Percentiles rank a stretch among this genome's conserved stretches.
Evolutionary conservation across 805 yeast species (phyloP).

Genomic region (Priceomyces melissophilus): DNA sequence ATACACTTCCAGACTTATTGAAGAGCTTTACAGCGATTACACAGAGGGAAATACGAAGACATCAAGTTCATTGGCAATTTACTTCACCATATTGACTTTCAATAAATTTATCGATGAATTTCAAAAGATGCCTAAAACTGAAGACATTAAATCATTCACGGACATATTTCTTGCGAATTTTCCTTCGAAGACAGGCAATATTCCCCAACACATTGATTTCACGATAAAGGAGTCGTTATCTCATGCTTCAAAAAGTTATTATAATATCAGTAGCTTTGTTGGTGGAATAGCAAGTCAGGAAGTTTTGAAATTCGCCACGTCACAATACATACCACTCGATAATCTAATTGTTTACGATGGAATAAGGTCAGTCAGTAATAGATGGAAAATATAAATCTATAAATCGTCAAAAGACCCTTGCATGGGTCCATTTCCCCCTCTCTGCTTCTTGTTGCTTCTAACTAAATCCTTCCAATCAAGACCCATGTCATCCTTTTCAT

Average conservation of each 20-base stretch:
- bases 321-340: slow-evolving; percentile 77
- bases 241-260: slow-evolving; percentile 44
- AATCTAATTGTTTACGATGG: slow-evolving; percentile 76
- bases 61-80: slow-evolving; percentile 27
- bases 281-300: slow-evolving; percentile 92
- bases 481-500: slow-evolving; percentile 41
- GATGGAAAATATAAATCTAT: slow-evolving; percentile 28
- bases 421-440: slow-evolving; percentile 29
- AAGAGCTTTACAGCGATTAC: slow-evolving; percentile 10
- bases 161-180: slow-evolving; percentile 15
- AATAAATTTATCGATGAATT: slow-evolving; percentile 16
- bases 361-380: slow-evolving; percentile 46
- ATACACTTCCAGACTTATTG: slow-evolving; percentile 12
- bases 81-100: slow-evolving; percentile 41
- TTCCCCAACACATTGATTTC: slow-evolving; percentile 12
- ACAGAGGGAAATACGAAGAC: slow-evolving; percentile 13
- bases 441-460: slow-evolving; percentile 58
- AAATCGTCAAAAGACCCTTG: slow-evolving; percentile 61
- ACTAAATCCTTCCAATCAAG: slow-evolving; percentile 90
- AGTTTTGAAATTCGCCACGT: slow-evolving; percentile 67
- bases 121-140: slow-evolving; percentile 13
- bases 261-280: slow-evolving; percentile 61
- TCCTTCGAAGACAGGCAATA: slow-evolving; percentile 13
- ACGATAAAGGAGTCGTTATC: slow-evolving; percentile 32
- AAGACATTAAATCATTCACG: slow-evolving; percentile 18